These are phyloP conservation scores for Ceratocystiopsis sp. DNA, from an alignment of 2,329 filamentous ascomycete species.

Conservation along the genomic window DNA sequence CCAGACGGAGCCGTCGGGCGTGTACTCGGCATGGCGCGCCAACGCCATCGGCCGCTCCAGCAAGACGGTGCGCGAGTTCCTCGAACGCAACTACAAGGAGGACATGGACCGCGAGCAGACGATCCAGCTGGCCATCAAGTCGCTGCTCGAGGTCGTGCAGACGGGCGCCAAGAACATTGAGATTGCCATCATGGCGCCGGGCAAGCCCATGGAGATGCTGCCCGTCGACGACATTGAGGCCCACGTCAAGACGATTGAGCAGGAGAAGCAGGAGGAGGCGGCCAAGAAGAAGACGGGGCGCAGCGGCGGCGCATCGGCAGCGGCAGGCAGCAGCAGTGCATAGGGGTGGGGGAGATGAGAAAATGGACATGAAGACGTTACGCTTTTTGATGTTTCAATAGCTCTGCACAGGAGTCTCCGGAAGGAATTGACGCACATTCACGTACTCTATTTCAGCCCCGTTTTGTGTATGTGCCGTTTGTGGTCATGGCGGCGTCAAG, in stretches of 20 bases:
- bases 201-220: conserved; percentile 81
- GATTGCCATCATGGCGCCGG: conserved; percentile 94
- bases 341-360: too few species aligned
- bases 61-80: conserved; percentile 97
- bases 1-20: conserved; percentile 97
- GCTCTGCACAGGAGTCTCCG: too few species aligned
- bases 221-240: conserved; percentile 90
- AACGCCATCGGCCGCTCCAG: conserved; percentile 96
- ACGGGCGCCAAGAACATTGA: conserved; percentile 99
- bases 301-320: conserved; percentile 38
- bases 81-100: conserved; percentile 97
- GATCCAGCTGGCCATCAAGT: conserved; percentile 95
- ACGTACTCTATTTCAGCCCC: too few species aligned
- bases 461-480: too few species aligned
- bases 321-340: background rate
- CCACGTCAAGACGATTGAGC: conserved; percentile 97
- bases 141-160: conserved; percentile 91
- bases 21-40: conserved; percentile 99
- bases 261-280: conserved; percentile 97
- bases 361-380: too few species aligned
- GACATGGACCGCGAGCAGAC: conserved; percentile 94
- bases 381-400: too few species aligned
- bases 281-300: conserved; percentile 87
- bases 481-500: too few species aligned
- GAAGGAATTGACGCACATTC: too few species aligned